These are phyloP conservation scores for Cyclostephanos invisitatus DNA, from an alignment of 108 stramenopile species.

Conservation along the genomic window DNA sequence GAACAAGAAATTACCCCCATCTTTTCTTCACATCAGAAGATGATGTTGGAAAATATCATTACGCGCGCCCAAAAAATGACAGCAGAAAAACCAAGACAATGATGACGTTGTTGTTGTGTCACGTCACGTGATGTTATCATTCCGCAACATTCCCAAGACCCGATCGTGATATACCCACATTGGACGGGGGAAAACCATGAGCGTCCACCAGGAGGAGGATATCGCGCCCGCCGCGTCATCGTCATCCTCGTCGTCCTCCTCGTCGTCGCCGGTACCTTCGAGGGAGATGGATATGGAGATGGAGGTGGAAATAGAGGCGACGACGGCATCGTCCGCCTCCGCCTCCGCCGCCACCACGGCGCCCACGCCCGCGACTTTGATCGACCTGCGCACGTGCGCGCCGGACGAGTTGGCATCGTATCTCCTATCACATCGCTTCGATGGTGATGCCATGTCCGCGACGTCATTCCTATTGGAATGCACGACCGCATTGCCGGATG, in stretches of 20 bases:
- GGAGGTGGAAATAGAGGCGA: neutral
- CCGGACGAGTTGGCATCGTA: conserved; percentile 36
- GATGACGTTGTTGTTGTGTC: no score
- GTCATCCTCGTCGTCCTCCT: no score
- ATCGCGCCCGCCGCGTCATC: neutral
- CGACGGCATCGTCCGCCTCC: neutral
- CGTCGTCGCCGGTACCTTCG: neutral
- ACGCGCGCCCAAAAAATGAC: no score
- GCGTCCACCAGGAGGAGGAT: neutral
- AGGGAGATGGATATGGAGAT: neutral
- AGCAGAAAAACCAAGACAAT: no score
- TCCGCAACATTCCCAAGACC: no score
- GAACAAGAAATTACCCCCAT: no score
- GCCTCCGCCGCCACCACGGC: no score
- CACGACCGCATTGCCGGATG: conserved; percentile 43
- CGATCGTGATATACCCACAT: no score
- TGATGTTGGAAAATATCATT: no score
- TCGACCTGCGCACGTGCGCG: conserved; percentile 27
- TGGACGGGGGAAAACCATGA: neutral
- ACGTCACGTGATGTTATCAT: no score
- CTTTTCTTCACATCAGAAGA: no score
- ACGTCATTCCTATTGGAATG: conserved; percentile 45
- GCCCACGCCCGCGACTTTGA: neutral
- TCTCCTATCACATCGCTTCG: conserved; percentile 42
- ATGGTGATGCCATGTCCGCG: conserved; percentile 39